Conservation (phyloP, 208 protist genomes). For the Histomonas meleagridis region DNA sequence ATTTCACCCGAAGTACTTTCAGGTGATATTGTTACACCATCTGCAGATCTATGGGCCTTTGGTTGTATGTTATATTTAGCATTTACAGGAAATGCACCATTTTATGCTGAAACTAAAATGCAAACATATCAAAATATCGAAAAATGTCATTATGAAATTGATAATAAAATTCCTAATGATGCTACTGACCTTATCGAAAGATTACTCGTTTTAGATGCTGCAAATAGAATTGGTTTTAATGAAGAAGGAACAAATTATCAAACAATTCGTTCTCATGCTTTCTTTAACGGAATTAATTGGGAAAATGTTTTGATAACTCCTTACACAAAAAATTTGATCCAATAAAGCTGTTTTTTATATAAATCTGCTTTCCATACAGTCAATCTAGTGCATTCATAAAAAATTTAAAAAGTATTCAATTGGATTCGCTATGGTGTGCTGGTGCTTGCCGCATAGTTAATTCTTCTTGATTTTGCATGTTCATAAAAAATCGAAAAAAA, state of each 20-base stretch:
- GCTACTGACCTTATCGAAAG: not conserved
- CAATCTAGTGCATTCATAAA: no score
- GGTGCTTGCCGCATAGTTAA: no score
- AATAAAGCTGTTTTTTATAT: no score
- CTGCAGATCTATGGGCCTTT: not conserved
- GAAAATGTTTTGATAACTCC: no score
- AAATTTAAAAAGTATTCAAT: no score
- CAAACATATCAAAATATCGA: not conserved
- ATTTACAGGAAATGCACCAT: not conserved
- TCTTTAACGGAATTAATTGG: slow-evolving; percentile 19
- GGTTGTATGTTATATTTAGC: not conserved
- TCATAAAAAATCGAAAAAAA: not conserved
- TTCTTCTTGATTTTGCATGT: no score
- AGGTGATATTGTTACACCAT: not conserved
- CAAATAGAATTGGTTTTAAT: not conserved
- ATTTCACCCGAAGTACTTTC: not conserved
- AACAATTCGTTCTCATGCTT: not conserved
- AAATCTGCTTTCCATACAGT: no score
- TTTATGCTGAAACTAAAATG: not conserved
- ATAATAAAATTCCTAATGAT: not conserved
- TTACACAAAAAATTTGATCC: no score
- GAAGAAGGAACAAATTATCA: not conserved
- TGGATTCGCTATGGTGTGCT: no score
- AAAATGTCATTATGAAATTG: not conserved
- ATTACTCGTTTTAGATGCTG: not conserved